These are phyloP conservation scores for Phytophthora cryptogea DNA, from an alignment of 352 stramenopile genomes.

Conservation along the genomic window DNA sequence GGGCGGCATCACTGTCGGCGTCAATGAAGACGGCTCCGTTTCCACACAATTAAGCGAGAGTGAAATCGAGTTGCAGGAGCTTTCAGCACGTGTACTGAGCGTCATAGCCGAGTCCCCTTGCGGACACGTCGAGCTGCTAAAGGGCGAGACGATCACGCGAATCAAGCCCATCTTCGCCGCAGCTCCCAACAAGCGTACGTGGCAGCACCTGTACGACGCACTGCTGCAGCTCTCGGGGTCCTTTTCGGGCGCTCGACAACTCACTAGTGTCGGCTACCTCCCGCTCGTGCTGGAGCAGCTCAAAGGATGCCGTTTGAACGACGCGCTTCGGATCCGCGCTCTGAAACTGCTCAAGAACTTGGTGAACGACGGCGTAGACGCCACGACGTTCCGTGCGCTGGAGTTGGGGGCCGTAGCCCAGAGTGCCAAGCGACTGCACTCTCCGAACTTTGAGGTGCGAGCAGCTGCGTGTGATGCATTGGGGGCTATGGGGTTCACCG, in stretches of 20 bases:
- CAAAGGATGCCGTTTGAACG: conserved; percentile 27
- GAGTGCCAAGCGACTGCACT: conserved; percentile 49
- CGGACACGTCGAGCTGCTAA: conserved; percentile 46
- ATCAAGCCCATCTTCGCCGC: conserved; percentile 54
- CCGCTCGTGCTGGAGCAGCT: conserved; percentile 57
- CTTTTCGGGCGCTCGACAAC: conserved; percentile 53
- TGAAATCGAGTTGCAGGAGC: conserved; percentile 52
- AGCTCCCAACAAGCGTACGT: conserved; percentile 33
- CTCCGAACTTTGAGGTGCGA: conserved; percentile 42
- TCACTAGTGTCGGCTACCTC: conserved; percentile 57
- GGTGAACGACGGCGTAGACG: conserved; percentile 64
- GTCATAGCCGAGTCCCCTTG: conserved; percentile 53
- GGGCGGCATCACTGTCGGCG: conserved; percentile 16
- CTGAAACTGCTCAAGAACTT: conserved; percentile 68
- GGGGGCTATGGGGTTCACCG: conserved; percentile 56
- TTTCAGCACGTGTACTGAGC: conserved; percentile 57
- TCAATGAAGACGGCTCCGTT: background rate
- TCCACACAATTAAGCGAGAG: conserved; percentile 18
- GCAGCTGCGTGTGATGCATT: conserved; percentile 59
- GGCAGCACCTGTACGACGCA: conserved; percentile 55
- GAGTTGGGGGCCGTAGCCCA: conserved; percentile 57
- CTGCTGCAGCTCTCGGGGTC: conserved; percentile 44
- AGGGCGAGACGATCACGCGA: conserved; percentile 38
- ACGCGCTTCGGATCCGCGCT: conserved; percentile 47
- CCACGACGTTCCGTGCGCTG: conserved; percentile 53